Base-by-base conservation (phyloP, 176 grass and related monocot genomes). In the Oryza nivara region DNA sequence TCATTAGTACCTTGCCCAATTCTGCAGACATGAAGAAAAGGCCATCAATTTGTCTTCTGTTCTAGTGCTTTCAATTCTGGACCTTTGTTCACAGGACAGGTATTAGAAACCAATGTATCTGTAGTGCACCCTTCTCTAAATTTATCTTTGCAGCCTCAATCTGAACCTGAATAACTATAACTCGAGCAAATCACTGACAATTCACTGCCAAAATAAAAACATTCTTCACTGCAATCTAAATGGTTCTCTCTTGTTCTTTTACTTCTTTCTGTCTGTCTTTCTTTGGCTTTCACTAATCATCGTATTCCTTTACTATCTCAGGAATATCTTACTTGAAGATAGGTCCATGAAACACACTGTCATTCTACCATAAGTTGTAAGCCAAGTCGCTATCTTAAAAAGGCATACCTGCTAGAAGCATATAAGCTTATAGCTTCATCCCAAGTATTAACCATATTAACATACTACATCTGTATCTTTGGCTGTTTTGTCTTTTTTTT, bases 401-500 rank as follows among this genome's bases (percentile, higher is more conserved):
- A 69, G 41, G 49, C 7, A 70, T 61, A 65, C 60, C 32, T 11
- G 19, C 45, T 22, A 71, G 11, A 40, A 74, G 65, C 28, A 49
- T 12, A 32, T 52, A 71, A 73, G 77, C 20, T 20, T 92, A 86
- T 20, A 58, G 26, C 63, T 88, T 85, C 79, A 77, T 88, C 66
- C 85, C 66, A 51, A 94, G 51, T 43, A 68, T 89, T 43, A 78
- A 38, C 71, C 83, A 58, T 63, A 63, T 23, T 23, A 64, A 85
- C 61, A 81, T 92, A 88, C 88, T 23, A 23, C 61, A 82, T 93
- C 68, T 67, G 78, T 67, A 92, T 84, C 72, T 94, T 89, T 2
- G 86, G 77, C 86, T 90, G 85, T 38, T 92, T 87, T 63, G 76
- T 83, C 22, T 82, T 81, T 56, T 56, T 32, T 32, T 86, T 67